These are phyloP conservation scores for Vanrija sp. DNA, from an alignment of 1,284 basidiomycete species.

Conservation along the genomic window DNA sequence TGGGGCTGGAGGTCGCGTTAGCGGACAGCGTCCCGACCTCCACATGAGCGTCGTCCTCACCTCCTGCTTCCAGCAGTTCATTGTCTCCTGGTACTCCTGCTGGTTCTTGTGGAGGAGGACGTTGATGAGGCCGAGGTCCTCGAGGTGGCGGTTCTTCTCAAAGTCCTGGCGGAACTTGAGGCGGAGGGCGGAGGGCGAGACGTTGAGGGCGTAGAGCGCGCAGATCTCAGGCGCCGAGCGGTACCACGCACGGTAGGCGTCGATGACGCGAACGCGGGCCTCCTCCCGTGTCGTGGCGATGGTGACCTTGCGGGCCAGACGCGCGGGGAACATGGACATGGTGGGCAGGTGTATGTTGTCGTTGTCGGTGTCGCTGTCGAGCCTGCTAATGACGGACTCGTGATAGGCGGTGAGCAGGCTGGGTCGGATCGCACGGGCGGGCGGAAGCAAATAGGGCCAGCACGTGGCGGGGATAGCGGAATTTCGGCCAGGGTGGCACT, in stretches of 20 bases:
- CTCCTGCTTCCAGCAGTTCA: constrained; percentile 88
- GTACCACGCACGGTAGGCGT: constrained; percentile 90
- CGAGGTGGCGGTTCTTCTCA: constrained; percentile 78
- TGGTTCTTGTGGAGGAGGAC: constrained; percentile 80
- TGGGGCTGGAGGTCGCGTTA: constrained; percentile 34
- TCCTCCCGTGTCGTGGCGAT: constrained; percentile 62
- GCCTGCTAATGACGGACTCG: constrained; percentile 1
- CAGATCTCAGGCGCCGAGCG: constrained; percentile 86
- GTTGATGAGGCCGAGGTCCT: constrained; percentile 80
- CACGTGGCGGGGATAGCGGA: neutral
- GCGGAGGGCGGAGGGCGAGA: constrained; percentile 75
- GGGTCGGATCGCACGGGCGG: neutral
- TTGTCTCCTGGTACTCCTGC: constrained; percentile 89
- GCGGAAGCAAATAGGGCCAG: constrained; percentile 2
- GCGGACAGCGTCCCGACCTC: neutral
- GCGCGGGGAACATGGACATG: constrained; percentile 86
- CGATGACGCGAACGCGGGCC: constrained; percentile 65
- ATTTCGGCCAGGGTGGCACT: neutral
- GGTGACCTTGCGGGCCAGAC: constrained; percentile 70
- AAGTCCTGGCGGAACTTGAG: constrained; percentile 82
- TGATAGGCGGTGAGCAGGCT: constrained; percentile 5
- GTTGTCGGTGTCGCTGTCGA: neutral
- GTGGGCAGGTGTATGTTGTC: neutral
- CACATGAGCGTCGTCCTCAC: constrained; percentile 29
- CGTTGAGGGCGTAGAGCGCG: constrained; percentile 75